These are phyloP conservation scores for Xylaria grammica DNA, from an alignment of 495 filamentous ascomycete species.

Conservation along the genomic window DNA sequence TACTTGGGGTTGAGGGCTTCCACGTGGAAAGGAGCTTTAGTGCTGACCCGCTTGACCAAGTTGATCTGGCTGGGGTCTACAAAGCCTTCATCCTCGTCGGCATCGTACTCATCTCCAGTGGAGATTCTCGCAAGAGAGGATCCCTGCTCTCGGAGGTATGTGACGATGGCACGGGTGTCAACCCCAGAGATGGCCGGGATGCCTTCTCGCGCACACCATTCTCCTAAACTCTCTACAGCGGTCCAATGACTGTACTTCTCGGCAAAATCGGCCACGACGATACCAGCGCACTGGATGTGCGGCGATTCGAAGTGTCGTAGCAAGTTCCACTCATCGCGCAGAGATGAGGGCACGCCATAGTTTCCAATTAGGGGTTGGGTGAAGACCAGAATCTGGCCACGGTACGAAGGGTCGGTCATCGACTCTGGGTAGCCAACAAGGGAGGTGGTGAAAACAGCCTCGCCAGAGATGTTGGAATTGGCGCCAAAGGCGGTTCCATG, in stretches of 20 bases:
- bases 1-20: constrained; percentile 75
- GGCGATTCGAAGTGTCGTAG: constrained; percentile 95
- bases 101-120: constrained; percentile 97
- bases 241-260: constrained; percentile 98
- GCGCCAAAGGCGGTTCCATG: constrained; percentile 92
- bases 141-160: constrained; percentile 91
- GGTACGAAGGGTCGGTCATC: constrained; percentile 98
- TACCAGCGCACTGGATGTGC: constrained; percentile 92
- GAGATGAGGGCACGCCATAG: constrained; percentile 87
- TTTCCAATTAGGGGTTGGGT: constrained; percentile 99
- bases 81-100: constrained; percentile 96
- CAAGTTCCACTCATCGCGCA: constrained; percentile 76
- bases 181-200: constrained; percentile 96
- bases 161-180: constrained; percentile 95
- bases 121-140: constrained; percentile 94
- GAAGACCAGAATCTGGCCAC: constrained; percentile 97
- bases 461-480: constrained; percentile 87
- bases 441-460: constrained; percentile 94
- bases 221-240: constrained; percentile 86
- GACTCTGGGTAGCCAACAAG: constrained; percentile 97
- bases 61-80: constrained; percentile 96
- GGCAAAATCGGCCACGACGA: constrained; percentile 94
- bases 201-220: constrained; percentile 96
- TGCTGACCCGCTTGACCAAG: constrained; percentile 91
- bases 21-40: constrained; percentile 96